Conservation (phyloP, 2,329 filamentous ascomycete genomes). For the Acrocalymma vagum region DNA sequence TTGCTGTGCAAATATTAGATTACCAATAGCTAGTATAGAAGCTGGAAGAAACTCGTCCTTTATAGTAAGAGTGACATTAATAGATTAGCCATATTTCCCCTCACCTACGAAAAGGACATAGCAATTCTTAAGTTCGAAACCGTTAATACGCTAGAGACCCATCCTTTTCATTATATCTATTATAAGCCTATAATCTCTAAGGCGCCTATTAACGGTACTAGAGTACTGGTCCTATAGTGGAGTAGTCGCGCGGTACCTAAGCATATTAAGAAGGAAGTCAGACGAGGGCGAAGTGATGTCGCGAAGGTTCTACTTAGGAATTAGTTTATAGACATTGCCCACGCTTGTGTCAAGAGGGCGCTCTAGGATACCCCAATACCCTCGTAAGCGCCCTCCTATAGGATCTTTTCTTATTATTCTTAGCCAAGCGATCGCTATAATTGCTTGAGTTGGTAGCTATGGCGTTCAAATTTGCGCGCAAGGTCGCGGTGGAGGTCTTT, state of each 20-base stretch:
- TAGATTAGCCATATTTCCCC: conserved; percentile 49
- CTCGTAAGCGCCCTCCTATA: conserved; percentile 45
- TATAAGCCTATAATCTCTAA: conserved; percentile 50
- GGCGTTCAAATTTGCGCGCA: conserved; percentile 47
- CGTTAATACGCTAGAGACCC: conserved; percentile 39
- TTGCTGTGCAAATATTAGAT: conserved; percentile 54
- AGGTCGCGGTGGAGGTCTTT: conserved; percentile 51
- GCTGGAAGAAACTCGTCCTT: conserved; percentile 24
- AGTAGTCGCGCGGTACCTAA: conserved; percentile 49
- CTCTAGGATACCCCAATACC: conserved; percentile 48
- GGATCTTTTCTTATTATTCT: conserved; percentile 42
- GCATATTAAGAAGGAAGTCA: conserved; percentile 44
- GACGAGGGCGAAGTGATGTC: conserved; percentile 50
- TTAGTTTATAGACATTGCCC: conserved; percentile 50
- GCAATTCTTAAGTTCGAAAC: conserved; percentile 32
- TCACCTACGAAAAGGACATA: conserved; percentile 50
- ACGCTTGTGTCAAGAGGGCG: conserved; percentile 45
- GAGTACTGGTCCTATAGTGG: conserved; percentile 14
- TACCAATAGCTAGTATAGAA: conserved; percentile 22
- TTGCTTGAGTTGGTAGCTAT: conserved; percentile 45
- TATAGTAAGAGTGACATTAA: conserved; percentile 26
- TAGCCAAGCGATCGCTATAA: conserved; percentile 53
- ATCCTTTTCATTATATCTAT: conserved; percentile 42
- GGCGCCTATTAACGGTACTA: conserved; percentile 34
- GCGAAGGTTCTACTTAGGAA: conserved; percentile 56